Conservation (phyloP, 2,329 filamentous ascomycete genomes). For the Kalmusia sp. region DNA sequence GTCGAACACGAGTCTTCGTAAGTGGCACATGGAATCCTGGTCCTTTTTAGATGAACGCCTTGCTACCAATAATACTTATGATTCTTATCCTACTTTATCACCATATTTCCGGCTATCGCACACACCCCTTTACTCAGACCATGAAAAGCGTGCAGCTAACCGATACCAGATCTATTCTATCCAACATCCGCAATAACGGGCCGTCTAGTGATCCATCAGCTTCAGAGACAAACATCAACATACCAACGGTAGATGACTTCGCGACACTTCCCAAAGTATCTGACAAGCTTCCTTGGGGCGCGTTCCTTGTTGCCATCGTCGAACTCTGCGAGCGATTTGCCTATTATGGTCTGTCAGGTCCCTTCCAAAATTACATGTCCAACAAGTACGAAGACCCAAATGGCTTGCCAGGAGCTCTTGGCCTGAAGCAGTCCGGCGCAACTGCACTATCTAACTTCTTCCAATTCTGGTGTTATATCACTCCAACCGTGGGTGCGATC, state of each 20-base stretch:
- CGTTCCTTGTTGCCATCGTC: constrained; percentile 57
- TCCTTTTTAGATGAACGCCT: too few species aligned
- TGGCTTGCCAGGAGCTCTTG: constrained; percentile 50
- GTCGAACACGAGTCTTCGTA: constrained; percentile 15
- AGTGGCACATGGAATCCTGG: not conserved
- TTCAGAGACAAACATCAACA: constrained; percentile 26
- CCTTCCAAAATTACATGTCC: constrained; percentile 59
- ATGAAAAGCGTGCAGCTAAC: not conserved
- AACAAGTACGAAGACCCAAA: constrained; percentile 49
- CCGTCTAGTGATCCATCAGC: not conserved
- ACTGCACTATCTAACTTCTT: constrained; percentile 57
- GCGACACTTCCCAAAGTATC: constrained; percentile 43
- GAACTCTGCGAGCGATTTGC: constrained; percentile 59
- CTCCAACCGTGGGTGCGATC: constrained; percentile 56
- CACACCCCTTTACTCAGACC: too few species aligned
- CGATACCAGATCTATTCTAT: not conserved
- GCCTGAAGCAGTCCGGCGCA: constrained; percentile 51
- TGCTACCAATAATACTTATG: too few species aligned
- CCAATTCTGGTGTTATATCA: constrained; percentile 58
- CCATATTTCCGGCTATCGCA: too few species aligned
- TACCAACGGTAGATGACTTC: constrained; percentile 34
- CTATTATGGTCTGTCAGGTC: constrained; percentile 54
- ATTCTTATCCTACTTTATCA: too few species aligned
- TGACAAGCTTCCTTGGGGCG: constrained; percentile 53
- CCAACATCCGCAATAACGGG: not conserved